phyloP scores from a whole-genome alignment of 495 filamentous ascomycete species.

The Xylaria castorea region DNA sequence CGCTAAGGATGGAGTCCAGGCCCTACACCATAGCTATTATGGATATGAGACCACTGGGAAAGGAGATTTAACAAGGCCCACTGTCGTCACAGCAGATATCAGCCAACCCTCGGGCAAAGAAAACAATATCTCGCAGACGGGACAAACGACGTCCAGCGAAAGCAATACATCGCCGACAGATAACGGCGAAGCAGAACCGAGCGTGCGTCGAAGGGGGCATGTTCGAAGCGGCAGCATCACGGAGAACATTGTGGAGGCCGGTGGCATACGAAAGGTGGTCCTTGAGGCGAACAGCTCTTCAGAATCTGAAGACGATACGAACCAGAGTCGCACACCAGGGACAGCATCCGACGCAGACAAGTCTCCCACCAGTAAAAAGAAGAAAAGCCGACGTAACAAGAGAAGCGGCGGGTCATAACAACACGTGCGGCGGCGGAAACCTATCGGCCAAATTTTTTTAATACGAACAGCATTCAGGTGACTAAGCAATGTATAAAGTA shows the following conservation, averaged over 20 bases:
- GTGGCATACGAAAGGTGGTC: conserved; percentile 84
- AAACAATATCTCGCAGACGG: conserved; percentile 33
- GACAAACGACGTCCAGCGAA: conserved; percentile 23
- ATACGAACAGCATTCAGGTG: not conserved
- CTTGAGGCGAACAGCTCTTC: conserved; percentile 73
- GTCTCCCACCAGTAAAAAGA: conserved; percentile 34
- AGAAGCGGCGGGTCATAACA: conserved; percentile 48
- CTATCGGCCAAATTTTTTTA: not conserved
- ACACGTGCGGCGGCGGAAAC: not conserved
- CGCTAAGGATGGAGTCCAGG: conserved; percentile 72
- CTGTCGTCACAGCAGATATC: conserved; percentile 33
- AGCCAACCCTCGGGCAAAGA: conserved; percentile 32
- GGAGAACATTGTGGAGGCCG: conserved; percentile 81
- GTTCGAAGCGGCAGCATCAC: conserved; percentile 88
- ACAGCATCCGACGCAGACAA: conserved; percentile 23
- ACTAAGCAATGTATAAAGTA: not conserved
- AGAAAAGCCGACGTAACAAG: conserved; percentile 51
- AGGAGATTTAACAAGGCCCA: conserved; percentile 41
- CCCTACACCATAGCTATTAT: conserved; percentile 71
- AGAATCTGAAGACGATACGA: conserved; percentile 32
- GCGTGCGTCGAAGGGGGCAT: conserved; percentile 54
- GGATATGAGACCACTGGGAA: conserved; percentile 48
- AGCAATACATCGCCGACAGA: conserved; percentile 30
- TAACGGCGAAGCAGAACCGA: conserved; percentile 30
- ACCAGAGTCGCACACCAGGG: conserved; percentile 13